A percentile compares a stretch with the other conserved stretches of the same genome.
Conservation (phyloP, 176 grass and related monocot genomes). For the Hordeum marinum region DNA sequence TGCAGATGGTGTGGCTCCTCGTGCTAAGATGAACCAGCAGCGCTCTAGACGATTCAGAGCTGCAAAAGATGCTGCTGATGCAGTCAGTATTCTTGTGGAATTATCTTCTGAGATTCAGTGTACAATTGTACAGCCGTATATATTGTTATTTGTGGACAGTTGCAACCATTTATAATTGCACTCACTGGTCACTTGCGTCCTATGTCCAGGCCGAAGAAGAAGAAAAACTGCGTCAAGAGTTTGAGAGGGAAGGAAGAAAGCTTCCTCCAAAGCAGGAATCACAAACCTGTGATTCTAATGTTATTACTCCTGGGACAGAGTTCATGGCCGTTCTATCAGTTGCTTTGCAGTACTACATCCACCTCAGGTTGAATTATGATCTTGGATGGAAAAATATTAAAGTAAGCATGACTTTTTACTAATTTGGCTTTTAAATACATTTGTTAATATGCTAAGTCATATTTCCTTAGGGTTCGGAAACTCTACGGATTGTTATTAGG, state of each 20-base stretch:
- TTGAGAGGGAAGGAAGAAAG: conserved; percentile 95
- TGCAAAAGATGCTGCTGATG: conserved; percentile 98
- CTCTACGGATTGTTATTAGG: background rate
- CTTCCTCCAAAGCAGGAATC: conserved; percentile 88
- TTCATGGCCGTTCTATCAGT: conserved; percentile 96
- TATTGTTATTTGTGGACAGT: background rate
- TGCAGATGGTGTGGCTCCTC: conserved; percentile 93
- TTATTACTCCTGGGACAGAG: conserved; percentile 95
- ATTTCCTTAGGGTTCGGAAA: background rate
- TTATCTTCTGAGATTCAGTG: conserved; percentile 2
- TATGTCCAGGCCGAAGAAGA: conserved; percentile 75
- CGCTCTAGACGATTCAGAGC: conserved; percentile 94
- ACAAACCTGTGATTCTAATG: conserved; percentile 90
- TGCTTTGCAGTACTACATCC: conserved; percentile 96
- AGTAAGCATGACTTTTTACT: conserved; percentile 43
- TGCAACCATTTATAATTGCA: conserved; percentile 6
- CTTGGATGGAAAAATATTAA: conserved; percentile 97
- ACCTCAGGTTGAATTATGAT: conserved; percentile 95
- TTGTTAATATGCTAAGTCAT: conserved; percentile 10
- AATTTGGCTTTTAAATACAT: background rate
- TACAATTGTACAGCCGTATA: background rate
- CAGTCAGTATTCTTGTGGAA: conserved; percentile 55
- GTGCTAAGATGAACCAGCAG: conserved; percentile 99
- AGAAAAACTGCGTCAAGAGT: conserved; percentile 83
- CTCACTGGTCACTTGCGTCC: background rate